Evolutionary conservation across 306 rosid genomes (phyloP), one percentile per base, ranked within the genome.

Genomic region (Phaseolus lunatus): DNA sequence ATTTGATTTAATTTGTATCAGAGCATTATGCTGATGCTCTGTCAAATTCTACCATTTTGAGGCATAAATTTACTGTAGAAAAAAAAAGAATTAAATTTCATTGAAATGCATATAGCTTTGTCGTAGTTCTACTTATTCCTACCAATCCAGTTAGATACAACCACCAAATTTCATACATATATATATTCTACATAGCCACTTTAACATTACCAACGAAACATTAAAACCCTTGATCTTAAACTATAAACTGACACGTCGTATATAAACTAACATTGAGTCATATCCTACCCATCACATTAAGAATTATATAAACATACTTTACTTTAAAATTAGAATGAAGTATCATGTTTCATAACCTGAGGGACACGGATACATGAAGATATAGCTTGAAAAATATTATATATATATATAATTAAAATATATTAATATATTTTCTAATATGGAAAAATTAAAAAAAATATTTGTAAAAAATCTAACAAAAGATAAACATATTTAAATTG

Each of bases 21-120:
- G 78, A 80, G 89, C 90, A 88, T 77, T 65, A 31, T 63, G 79
- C 76, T 81, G 80, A 80, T 82, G 91, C 84, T 78, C 56, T 67
- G 50, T 81, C 31, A 72, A 65, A 76, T 75, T 72, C 77, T 65
- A 64, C 26, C 33, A 18, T 83, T 48, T 83, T 41, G 18, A 22
- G 16, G 27, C 18, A 67, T 48, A 29, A 27, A 48, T 54, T 54
- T 59, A 23, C 39, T 23, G 14, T 33, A 37, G 11, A 72, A 22
- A 8, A 23, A 35, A 77, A n/a, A 1, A 4, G n/a, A 54, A 56
- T 7, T 70, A 7, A 31, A 82, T 45, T 62, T 29, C 20, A 33
- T 72, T 2, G n/a, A 61, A 61, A 80, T 75, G 75, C 78, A 79
- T 19, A 33, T 64, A 64, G 79, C 37, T 16, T 72, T 72, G 62